Conservation (phyloP, 257 asterid genomes). For the Gentiana straminea region DNA sequence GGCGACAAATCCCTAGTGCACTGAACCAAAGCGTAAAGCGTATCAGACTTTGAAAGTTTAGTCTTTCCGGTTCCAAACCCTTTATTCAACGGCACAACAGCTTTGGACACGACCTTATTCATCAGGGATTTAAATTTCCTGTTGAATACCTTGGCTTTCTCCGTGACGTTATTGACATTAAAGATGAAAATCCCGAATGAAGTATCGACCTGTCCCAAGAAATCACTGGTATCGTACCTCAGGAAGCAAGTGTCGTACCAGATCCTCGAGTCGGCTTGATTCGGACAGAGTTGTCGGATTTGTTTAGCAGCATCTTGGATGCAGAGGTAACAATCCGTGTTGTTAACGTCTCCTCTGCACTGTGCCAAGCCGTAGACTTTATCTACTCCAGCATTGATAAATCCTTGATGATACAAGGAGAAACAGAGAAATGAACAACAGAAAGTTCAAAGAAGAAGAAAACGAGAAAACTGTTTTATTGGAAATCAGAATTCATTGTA, state of each 20-base stretch:
- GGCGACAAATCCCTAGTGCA: conserved; percentile 58
- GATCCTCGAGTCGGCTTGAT: conserved; percentile 39
- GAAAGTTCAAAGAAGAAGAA: too few relatives aligned
- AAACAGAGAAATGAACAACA: too few relatives aligned
- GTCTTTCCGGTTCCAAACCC: conserved; percentile 56
- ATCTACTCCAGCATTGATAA: conserved; percentile 3
- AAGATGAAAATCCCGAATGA: conserved; percentile 19
- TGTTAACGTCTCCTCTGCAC: conserved; percentile 67
- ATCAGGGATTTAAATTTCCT: conserved; percentile 20
- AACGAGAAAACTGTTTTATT: too few relatives aligned
- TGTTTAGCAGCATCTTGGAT: conserved; percentile 36
- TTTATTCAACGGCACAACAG: conserved; percentile 28
- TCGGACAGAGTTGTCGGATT: conserved; percentile 32
- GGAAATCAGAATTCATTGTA: too few relatives aligned
- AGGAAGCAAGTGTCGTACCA: conserved; percentile 69
- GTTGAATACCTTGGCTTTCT: conserved; percentile 32
- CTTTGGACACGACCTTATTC: conserved; percentile 29
- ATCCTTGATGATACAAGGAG: too few relatives aligned
- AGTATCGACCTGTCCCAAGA: conserved; percentile 45
- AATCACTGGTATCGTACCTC: conserved; percentile 24
- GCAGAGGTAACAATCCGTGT: conserved; percentile 46
- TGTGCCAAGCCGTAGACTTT: conserved; percentile 58
- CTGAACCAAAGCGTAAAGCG: conserved; percentile 59
- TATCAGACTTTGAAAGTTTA: conserved; percentile 19
- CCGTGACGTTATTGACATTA: conserved; percentile 45